Evolutionary conservation across 2,329 filamentous ascomycete species (phyloP), one percentile per base, ranked within the genome.

Genomic region (Bipolaris sorokiniana): DNA sequence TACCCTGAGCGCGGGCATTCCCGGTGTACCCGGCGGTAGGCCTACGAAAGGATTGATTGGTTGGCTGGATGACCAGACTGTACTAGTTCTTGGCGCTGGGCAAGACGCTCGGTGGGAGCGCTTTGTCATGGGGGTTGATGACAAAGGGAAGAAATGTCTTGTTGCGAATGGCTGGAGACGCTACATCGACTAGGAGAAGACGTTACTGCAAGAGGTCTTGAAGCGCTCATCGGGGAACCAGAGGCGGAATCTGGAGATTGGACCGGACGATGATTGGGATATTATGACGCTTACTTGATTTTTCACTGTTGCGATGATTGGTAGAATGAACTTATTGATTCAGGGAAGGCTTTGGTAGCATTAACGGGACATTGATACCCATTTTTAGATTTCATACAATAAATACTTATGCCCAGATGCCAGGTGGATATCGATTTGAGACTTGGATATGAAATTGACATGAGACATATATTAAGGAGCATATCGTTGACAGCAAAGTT

Each of bases 31-130:
- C 0, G 78, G 82, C 41, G 81, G 82, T 7, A 77, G 86, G 48
- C 88, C 92, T 13, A 84, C 88, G 10, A 97, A 96, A 74, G 95
- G 95, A 0, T 79, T 95, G 7, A 84, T 97, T 54, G 92, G 92
- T 2, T 98, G 96, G 92, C 83, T 88, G 9, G 83, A 87, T 63
- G 90, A 97, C 62, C 81, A 86, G 20, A 90, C 84, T 15, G 79
- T 97, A 10, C 79, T 93, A 1, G 88, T 96, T 0, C 81, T 96
- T 48, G 90, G 92, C 3, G 90, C 91, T 1, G 92, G 92, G 0
- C 83, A 84, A 58, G 90, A 95, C 72, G 90, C 90, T 15, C 83
- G 90, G 48, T 97, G 93, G 92, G 92, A 97, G 79, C 92, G 90
- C 59, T 97, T 96, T 68, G 28, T 54, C 1, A 48, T 62, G 9